Conservation (phyloP, 345 rosid species). For the Anacardium occidentale region DNA sequence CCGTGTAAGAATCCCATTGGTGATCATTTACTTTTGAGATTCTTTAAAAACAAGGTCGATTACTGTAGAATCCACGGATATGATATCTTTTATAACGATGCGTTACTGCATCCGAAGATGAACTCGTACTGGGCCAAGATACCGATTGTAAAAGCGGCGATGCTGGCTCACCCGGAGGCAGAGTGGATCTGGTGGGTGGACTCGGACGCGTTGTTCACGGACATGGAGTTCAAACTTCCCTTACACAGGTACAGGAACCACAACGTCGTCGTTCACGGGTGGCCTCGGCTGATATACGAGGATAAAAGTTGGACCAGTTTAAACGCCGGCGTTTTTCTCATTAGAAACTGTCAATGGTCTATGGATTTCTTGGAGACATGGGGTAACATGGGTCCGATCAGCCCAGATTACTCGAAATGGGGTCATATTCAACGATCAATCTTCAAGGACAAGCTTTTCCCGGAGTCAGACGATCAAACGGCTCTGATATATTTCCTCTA, state of each 20-base stretch:
- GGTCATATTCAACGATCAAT: conserved; percentile 61
- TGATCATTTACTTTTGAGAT: conserved; percentile 73
- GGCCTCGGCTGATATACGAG: conserved; percentile 63
- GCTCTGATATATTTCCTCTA: conserved; percentile 63
- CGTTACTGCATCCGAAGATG: conserved; percentile 80
- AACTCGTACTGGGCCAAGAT: conserved; percentile 75
- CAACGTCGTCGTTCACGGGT: conserved; percentile 89
- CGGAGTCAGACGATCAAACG: conserved; percentile 89
- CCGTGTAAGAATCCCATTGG: conserved; percentile 91
- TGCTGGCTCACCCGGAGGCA: conserved; percentile 96
- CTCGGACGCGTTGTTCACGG: conserved; percentile 89
- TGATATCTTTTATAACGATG: conserved; percentile 81
- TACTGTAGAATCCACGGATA: conserved; percentile 82
- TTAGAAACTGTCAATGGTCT: conserved; percentile 96
- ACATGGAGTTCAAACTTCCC: conserved; percentile 88
- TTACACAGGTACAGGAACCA: conserved; percentile 55
- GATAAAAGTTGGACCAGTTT: conserved; percentile 78
- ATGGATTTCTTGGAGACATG: conserved; percentile 81
- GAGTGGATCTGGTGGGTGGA: conserved; percentile 99
- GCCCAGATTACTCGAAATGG: conserved; percentile 58
- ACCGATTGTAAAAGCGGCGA: conserved; percentile 72
- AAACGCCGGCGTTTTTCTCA: conserved; percentile 82
- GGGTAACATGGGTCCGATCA: conserved; percentile 74
- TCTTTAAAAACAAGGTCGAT: conserved; percentile 90
- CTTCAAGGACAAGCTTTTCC: conserved; percentile 80